These are phyloP conservation scores for Nicotiana sylvestris DNA, from an alignment of 257 asterid genomes.

Conservation along the genomic window DNA sequence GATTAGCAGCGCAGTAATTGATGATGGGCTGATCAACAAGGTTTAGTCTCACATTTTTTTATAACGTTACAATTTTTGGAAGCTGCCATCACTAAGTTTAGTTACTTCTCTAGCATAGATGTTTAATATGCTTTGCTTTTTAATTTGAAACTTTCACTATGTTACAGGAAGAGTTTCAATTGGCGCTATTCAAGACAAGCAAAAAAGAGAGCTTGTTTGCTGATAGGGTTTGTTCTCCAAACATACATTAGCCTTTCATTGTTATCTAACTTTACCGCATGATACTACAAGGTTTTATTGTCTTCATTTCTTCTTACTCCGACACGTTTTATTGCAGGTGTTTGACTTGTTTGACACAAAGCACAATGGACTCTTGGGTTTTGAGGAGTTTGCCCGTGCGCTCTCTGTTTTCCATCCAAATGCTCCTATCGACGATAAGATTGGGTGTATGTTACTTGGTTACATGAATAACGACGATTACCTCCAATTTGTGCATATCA, in stretches of 20 bases:
- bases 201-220: conserved; percentile 80
- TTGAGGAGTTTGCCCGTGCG: conserved; percentile 82
- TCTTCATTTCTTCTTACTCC: neutral
- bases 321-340: conserved; percentile 30
- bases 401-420: conserved; percentile 83
- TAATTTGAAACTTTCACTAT: conserved; percentile 7
- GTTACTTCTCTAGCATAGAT: neutral
- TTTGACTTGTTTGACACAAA: conserved; percentile 78
- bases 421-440: conserved; percentile 72
- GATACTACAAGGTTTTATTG: neutral
- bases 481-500: neutral
- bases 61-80: neutral
- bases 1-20: conserved; percentile 82
- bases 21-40: conserved; percentile 86
- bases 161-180: conserved; percentile 86
- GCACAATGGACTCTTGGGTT: conserved; percentile 73
- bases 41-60: conserved; percentile 19
- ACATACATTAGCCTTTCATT: conserved; percentile 24
- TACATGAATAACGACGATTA: neutral
- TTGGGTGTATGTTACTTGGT: conserved; percentile 54
- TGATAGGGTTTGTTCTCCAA: conserved; percentile 64
- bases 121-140: neutral
- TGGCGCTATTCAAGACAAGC: conserved; percentile 67
- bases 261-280: neutral
- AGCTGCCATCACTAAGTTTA: neutral